These are phyloP conservation scores for Exophiala alcalophila DNA, from an alignment of 2,329 filamentous ascomycete genomes.

Conservation along the genomic window DNA sequence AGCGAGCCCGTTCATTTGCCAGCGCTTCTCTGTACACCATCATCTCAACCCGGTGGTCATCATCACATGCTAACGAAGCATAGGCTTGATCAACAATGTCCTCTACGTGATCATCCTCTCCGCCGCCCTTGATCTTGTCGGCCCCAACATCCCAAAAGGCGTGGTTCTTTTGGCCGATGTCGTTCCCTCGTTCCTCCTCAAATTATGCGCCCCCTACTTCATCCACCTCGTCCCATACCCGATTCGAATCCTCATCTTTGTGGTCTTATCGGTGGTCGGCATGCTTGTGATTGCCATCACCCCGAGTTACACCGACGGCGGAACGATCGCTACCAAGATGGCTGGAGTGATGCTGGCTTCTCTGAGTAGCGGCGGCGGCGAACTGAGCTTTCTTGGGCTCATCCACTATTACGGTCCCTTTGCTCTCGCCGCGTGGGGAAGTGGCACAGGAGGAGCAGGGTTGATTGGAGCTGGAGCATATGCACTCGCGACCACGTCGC, in stretches of 20 bases:
- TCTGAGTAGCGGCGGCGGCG: slow-evolving; percentile 79
- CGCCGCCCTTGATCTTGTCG: slow-evolving; percentile 91
- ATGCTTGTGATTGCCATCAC: slow-evolving; percentile 88
- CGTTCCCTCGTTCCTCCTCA: slow-evolving; percentile 81
- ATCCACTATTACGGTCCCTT: slow-evolving; percentile 90
- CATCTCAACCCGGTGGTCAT: not conserved
- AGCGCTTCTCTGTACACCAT: too few relatives aligned
- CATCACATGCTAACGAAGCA: slow-evolving; percentile 9
- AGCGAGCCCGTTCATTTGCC: not conserved
- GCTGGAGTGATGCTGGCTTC: slow-evolving; percentile 81
- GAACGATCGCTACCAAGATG: slow-evolving; percentile 71
- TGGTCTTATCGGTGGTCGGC: slow-evolving; percentile 70
- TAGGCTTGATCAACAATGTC: slow-evolving; percentile 92
- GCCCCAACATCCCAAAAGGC: slow-evolving; percentile 79
- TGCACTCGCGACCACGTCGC: slow-evolving; percentile 76
- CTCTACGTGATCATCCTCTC: slow-evolving; percentile 97
- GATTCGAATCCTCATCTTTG: slow-evolving; percentile 70
- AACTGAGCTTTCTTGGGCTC: slow-evolving; percentile 84
- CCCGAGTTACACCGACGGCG: slow-evolving; percentile 56
- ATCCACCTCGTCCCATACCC: slow-evolving; percentile 84
- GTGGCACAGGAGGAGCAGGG: slow-evolving; percentile 85
- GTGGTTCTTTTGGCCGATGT: slow-evolving; percentile 92
- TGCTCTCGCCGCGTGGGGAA: slow-evolving; percentile 87
- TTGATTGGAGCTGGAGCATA: slow-evolving; percentile 85
- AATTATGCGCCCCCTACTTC: slow-evolving; percentile 87